Evolutionary conservation across 148 eudicot genomes (phyloP).

Genomic region (Camellia sinensis): DNA sequence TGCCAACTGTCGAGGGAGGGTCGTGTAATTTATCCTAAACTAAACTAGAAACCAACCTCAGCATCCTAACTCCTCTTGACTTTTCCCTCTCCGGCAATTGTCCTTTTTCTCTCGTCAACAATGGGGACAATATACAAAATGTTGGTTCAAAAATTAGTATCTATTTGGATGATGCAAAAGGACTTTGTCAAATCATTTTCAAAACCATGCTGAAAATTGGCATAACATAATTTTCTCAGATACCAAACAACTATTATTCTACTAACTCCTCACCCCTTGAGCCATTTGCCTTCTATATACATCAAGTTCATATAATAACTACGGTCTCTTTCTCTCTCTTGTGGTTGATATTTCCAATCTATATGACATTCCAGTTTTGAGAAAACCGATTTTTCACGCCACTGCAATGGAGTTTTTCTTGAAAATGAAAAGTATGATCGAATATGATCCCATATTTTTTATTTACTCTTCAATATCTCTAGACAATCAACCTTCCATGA

Average conservation of each 20-base stretch:
- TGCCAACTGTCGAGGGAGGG: too few species aligned
- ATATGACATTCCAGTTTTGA: neutral
- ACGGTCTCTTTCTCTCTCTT: too few species aligned
- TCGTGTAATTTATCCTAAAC: too few species aligned
- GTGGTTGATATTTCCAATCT: too few species aligned
- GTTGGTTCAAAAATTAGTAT: neutral
- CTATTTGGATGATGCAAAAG: neutral
- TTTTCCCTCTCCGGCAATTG: conserved; percentile 15
- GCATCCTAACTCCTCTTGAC: neutral
- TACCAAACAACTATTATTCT: neutral
- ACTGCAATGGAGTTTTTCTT: too few species aligned
- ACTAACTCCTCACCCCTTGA: neutral
- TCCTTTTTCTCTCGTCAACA: neutral
- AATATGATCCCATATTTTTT: neutral
- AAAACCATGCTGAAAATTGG: neutral
- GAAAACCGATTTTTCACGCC: too few species aligned
- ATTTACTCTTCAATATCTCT: neutral
- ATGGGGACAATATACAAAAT: neutral
- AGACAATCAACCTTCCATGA: conserved; percentile 6
- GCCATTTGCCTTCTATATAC: neutral
- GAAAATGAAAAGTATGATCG: too few species aligned
- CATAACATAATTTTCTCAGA: neutral
- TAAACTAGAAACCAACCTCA: neutral
- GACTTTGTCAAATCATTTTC: neutral
- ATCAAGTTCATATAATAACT: neutral